Percentiles rank a stretch among this genome's conserved stretches.
These are phyloP conservation scores for Ophiostoma novo-ulmi DNA, from an alignment of 2,329 filamentous ascomycete species.

Conservation along the genomic window DNA sequence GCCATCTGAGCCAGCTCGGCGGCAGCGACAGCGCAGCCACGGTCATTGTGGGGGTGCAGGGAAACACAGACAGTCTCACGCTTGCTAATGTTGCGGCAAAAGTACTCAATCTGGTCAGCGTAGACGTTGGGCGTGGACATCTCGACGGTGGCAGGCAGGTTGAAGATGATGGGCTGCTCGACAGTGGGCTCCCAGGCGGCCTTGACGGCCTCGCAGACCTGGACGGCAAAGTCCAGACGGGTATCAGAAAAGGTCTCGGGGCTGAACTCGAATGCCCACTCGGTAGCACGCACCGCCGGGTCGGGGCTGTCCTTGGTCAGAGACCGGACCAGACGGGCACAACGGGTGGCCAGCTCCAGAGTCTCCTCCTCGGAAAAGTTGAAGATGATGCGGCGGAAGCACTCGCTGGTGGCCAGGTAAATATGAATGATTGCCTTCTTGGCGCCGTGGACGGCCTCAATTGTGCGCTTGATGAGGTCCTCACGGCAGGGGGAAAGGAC, in stretches of 20 bases:
- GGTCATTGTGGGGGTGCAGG: slow-evolving; percentile 90
- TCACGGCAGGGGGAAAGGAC: slow-evolving; percentile 88
- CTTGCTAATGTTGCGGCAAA: slow-evolving; percentile 78
- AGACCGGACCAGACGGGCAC: slow-evolving; percentile 77
- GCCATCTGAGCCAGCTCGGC: slow-evolving; percentile 95
- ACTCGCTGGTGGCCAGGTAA: slow-evolving; percentile 93
- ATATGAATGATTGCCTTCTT: slow-evolving; percentile 95
- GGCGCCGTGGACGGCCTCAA: slow-evolving; percentile 79
- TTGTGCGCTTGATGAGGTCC: slow-evolving; percentile 83
- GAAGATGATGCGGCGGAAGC: slow-evolving; percentile 89
- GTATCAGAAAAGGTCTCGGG: slow-evolving; percentile 91
- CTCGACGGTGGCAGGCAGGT: slow-evolving; percentile 93
- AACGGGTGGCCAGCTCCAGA: slow-evolving; percentile 75
- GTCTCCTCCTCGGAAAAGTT: slow-evolving; percentile 77
- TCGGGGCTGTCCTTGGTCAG: slow-evolving; percentile 76
- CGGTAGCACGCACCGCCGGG: slow-evolving; percentile 50
- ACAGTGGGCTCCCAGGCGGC: slow-evolving; percentile 79
- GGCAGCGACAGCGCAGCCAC: slow-evolving; percentile 82
- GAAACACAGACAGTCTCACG: slow-evolving; percentile 84
- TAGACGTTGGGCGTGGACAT: slow-evolving; percentile 93
- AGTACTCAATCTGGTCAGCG: slow-evolving; percentile 94
- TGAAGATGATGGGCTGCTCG: slow-evolving; percentile 87
- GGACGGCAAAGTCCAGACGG: slow-evolving; percentile 72
- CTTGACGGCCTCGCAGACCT: slow-evolving; percentile 90
- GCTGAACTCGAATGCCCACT: slow-evolving; percentile 78